phyloP scores from a whole-genome alignment of 1,284 basidiomycete species.

The Lignosus rhinocerotis region DNA sequence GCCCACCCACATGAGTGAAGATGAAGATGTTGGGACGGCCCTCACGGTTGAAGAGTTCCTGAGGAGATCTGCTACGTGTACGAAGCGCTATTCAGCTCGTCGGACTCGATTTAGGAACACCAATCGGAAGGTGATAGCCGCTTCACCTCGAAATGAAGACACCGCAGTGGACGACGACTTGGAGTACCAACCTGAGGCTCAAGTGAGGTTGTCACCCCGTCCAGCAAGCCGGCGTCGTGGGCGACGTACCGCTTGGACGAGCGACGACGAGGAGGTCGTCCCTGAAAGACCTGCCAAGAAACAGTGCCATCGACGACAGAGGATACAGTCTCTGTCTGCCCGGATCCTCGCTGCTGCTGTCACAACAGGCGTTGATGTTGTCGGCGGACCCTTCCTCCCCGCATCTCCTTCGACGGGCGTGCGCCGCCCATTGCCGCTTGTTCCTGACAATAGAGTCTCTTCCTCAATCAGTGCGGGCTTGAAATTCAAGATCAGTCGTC shows the following conservation, averaged over 20 bases:
- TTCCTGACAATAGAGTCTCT: conserved; percentile 8
- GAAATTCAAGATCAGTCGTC: conserved; percentile 6
- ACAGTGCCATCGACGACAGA: conserved; percentile 12
- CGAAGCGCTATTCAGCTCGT: not conserved
- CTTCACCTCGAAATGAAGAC: not conserved
- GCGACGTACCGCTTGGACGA: conserved; percentile 1
- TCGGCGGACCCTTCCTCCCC: conserved; percentile 5
- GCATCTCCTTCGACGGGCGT: conserved; percentile 10
- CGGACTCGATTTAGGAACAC: not conserved
- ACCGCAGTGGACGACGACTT: not conserved
- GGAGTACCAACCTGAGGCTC: not conserved
- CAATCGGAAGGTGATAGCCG: not conserved
- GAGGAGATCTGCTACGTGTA: not conserved
- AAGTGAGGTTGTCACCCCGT: not conserved
- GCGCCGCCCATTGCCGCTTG: conserved; percentile 25
- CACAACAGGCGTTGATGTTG: conserved; percentile 24
- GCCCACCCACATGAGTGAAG: not conserved
- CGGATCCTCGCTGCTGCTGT: conserved; percentile 30
- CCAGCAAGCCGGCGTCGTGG: not conserved
- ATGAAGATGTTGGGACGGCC: not conserved
- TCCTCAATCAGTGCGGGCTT: not conserved
- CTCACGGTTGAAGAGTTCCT: conserved; percentile 1
- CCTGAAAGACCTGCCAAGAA: not conserved
- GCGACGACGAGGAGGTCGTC: conserved; percentile 6
- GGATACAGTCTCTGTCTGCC: conserved; percentile 22